Base-by-base conservation (phyloP, 306 rosid genomes). In the Glycyrrhiza uralensis region DNA sequence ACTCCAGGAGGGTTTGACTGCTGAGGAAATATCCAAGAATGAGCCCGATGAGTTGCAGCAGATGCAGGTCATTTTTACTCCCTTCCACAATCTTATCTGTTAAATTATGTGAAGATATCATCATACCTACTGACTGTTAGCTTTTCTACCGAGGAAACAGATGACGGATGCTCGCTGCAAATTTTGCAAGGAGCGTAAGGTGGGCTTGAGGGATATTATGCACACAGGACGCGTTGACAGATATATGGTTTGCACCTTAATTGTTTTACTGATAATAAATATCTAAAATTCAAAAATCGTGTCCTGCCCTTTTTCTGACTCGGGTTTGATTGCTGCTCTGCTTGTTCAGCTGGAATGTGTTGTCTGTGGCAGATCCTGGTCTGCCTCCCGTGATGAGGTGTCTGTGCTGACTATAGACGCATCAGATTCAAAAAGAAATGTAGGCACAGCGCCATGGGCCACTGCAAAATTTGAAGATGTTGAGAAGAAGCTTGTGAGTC, bases 401-500 rank as follows among this genome's bases (percentile, higher is more conserved):
- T 88, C 96, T 19, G 66, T 70, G 66, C 90, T 92, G 77, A 89
- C 96, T 26, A 74, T 91, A 55, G 96, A 92, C 9, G 80, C 87
- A 46, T 76, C 91, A 0, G 85, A 79, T 63, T 65, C 93, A 2
- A 36, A 77, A 58, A 78, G 74, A 72, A 82, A 76, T 13, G 95
- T 91, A 6, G 97, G 98, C 22, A 85, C 91, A 0, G 89, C 95
- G 10, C 96, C 97, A 15, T 85, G 80, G 88, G 97, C 93, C 54
- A 95, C 96, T n/a, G 87, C 96, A 18, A 95, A 95, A 80, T 95
- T 91, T 65, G 99, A 95, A 82, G 81, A 80, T 56, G 87, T 86
- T 13, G 93, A 88, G 85, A 94, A 94, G 94, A 85, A 85, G 83
- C 69, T 88, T 76, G 90, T 57, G 52, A 91, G 85, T 66, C 96